Evolutionary conservation across 2,329 filamentous ascomycete species (phyloP).

Genomic region (Nemania abortiva): DNA sequence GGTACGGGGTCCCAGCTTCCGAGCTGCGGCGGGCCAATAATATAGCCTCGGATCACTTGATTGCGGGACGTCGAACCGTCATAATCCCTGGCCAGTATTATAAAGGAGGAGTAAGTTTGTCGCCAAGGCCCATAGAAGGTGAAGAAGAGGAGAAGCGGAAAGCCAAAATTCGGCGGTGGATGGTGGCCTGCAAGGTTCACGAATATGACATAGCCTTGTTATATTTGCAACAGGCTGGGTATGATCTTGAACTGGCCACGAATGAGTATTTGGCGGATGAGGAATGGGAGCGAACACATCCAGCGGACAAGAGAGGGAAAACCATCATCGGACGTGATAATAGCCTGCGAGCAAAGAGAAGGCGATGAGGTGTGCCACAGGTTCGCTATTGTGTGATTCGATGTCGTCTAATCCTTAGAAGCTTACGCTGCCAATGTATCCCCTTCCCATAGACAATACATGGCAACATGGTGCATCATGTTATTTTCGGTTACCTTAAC

Average conservation of each 20-base stretch:
- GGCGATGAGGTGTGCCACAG: slow-evolving; percentile 36
- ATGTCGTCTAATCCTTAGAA: background rate
- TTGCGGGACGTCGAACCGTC: slow-evolving; percentile 76
- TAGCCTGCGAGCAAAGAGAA: slow-evolving; percentile 40
- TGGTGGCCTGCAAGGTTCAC: slow-evolving; percentile 81
- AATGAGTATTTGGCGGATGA: slow-evolving; percentile 77
- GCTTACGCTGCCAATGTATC: background rate
- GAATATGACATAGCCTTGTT: slow-evolving; percentile 82
- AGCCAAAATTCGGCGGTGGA: slow-evolving; percentile 78
- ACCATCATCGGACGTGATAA: slow-evolving; percentile 46
- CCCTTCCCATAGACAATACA: slow-evolving; percentile 9
- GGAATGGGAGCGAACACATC: slow-evolving; percentile 73
- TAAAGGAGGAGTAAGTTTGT: slow-evolving; percentile 74
- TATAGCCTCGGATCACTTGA: slow-evolving; percentile 76
- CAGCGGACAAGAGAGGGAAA: slow-evolving; percentile 59
- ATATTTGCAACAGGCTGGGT: slow-evolving; percentile 78
- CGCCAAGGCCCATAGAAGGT: slow-evolving; percentile 76
- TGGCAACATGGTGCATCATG: slow-evolving; percentile 1
- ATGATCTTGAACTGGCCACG: slow-evolving; percentile 74
- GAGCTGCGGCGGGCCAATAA: slow-evolving; percentile 76
- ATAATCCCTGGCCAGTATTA: slow-evolving; percentile 79
- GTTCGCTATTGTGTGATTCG: background rate
- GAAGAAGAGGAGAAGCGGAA: slow-evolving; percentile 81
- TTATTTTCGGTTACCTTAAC: background rate
- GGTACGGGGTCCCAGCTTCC: slow-evolving; percentile 75